Base-by-base conservation (phyloP, 202 grass and related monocot genomes). In the Setaria italica region DNA sequence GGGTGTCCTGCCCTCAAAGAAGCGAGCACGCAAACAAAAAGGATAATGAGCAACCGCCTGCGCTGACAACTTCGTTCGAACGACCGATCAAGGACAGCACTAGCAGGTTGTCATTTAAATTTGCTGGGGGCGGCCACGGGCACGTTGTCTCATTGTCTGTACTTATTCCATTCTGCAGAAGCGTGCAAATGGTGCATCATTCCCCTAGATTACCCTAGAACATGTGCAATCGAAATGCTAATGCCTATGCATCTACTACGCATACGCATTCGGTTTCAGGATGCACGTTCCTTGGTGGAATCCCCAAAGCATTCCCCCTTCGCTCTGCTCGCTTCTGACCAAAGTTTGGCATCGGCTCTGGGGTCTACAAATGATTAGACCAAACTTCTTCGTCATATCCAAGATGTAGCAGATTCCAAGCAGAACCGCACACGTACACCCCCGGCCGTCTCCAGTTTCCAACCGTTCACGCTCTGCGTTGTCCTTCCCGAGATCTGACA, bases 41-140 rank as follows among this genome's bases (percentile, higher is more conserved):
- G 13, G 19, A 25, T 8, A 42, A 58, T 41, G n/a, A 70, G 9
- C 62, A 59, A 5, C 51, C 37, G 67, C 54, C 53, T 13, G 50
- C 39, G 75, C 4, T 72, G 65, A 86, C 13, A 82, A 57, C 19
- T n/a, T 41, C 41, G 83, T 78, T 63, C 58, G 29, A 89, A 82
- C 88, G 11, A 20, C 83, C 54, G 71, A 57, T 72, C 55, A 6
- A 70, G 60, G 64, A 69, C 68, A 46, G 7, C 46, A 6, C 29
- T 62, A 37, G 20, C 0, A 3, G 1, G 50, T 9, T 58, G 46
- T 17, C 70, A 19, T 34, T 77, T 64, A 39, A 66, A 86, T 82
- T 48, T 33, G 65, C 57, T 72, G 4, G 54, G 17, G 46, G 13
- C 5, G 32, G 77, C 62, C 60, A 35, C 86, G 17, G 13, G 39